phyloP scores from a whole-genome alignment of 2,329 filamentous ascomycete genomes.

The Fusarium domesticum region DNA sequence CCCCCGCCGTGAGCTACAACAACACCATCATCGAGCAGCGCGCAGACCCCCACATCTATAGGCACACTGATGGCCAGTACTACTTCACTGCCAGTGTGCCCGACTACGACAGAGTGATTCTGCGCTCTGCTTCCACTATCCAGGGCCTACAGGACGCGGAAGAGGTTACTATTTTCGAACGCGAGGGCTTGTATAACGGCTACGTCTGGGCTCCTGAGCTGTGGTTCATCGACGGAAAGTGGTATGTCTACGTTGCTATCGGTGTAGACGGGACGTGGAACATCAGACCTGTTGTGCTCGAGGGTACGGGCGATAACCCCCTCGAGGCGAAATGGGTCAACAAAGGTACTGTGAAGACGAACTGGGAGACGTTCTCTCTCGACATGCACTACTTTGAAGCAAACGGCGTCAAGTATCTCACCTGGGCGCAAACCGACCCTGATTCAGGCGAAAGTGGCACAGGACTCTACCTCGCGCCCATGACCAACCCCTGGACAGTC shows the following conservation, averaged over 20 bases:
- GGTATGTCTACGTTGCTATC: neutral
- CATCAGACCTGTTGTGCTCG: neutral
- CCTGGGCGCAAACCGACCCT: neutral
- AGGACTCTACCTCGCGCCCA: neutral
- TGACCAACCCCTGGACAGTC: neutral
- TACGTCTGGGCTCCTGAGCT: neutral
- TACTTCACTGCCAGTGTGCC: neutral
- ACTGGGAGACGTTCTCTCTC: neutral
- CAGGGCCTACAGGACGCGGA: neutral
- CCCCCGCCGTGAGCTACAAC: neutral
- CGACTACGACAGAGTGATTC: neutral
- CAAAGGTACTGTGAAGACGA: neutral
- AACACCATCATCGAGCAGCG: neutral
- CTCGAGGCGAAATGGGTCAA: neutral
- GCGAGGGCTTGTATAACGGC: neutral
- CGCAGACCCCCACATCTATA: neutral
- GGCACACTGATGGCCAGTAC: neutral
- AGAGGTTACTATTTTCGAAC: neutral
- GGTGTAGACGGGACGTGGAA: neutral
- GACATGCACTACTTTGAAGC: constrained; percentile 1
- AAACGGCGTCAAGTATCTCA: neutral
- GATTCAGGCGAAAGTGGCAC: neutral
- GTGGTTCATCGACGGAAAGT: neutral
- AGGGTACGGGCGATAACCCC: neutral
- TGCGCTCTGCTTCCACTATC: neutral